Conservation (phyloP, 805 yeast genomes). For the Saturnispora sanitii region DNA sequence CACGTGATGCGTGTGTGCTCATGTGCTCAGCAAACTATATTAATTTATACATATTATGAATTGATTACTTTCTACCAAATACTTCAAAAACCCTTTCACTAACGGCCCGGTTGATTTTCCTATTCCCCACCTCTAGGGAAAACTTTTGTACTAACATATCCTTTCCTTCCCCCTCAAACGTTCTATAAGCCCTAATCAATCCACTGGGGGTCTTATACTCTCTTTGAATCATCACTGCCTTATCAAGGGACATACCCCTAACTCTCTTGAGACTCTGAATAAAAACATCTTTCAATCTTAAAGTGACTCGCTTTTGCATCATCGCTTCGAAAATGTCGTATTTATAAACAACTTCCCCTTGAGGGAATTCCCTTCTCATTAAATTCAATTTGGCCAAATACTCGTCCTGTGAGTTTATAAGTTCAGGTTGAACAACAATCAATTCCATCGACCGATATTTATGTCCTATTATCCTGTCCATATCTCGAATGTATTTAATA, state of each 20-base stretch:
- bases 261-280: constrained; percentile 68
- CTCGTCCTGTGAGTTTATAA: constrained; percentile 36
- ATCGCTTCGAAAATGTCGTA: constrained; percentile 52
- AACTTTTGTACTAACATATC: constrained; percentile 25
- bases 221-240: constrained; percentile 69
- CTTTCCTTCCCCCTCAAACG: constrained; percentile 22
- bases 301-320: constrained; percentile 58
- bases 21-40: constrained; percentile 4
- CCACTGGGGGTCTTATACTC: constrained; percentile 59
- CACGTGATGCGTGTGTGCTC: constrained; percentile 8
- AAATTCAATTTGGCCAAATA: constrained; percentile 13
- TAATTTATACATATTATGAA: not conserved
- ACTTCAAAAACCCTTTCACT: constrained; percentile 44
- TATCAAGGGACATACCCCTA: constrained; percentile 75
- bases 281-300: constrained; percentile 69
- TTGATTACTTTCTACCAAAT: not conserved
- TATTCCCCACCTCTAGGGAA: constrained; percentile 37
- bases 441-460: constrained; percentile 31
- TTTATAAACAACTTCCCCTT: constrained; percentile 34
- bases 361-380: too few relatives aligned
- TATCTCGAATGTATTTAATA: constrained; percentile 42
- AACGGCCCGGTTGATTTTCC: constrained; percentile 41
- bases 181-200: constrained; percentile 41
- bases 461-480: constrained; percentile 36
- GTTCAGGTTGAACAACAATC: constrained; percentile 43